Evolutionary conservation across 768 basidiomycete genomes (phyloP).

Genomic region (Pisolithus tinctorius): DNA sequence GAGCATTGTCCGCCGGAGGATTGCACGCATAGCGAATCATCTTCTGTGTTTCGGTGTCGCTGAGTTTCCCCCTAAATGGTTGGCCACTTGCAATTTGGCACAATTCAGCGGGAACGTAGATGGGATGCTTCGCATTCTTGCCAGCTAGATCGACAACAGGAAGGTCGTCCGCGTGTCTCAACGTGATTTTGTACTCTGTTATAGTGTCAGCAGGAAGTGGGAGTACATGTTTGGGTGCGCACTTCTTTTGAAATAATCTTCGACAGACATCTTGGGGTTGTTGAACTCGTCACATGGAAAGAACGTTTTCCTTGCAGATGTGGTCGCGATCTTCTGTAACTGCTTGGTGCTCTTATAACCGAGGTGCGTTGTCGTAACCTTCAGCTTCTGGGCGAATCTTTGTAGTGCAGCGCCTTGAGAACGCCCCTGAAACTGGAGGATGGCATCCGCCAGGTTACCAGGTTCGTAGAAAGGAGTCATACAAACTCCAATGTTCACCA

Average conservation of each 20-base stretch:
- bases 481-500: conserved; percentile 49
- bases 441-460: conserved; percentile 56
- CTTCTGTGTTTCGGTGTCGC: conserved; percentile 51
- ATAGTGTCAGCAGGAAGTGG: conserved; percentile 6
- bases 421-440: conserved; percentile 39
- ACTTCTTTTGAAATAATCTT: conserved; percentile 61
- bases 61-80: conserved; percentile 55
- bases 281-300: conserved; percentile 58
- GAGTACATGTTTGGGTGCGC: conserved; percentile 14
- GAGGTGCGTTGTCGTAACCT: conserved; percentile 50
- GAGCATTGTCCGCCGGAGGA: conserved; percentile 52
- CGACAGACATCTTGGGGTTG: conserved; percentile 45
- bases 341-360: conserved; percentile 48
- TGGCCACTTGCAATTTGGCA: conserved; percentile 58
- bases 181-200: conserved; percentile 51
- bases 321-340: conserved; percentile 31
- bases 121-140: conserved; percentile 20
- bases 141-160: conserved; percentile 52
- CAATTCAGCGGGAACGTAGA: conserved; percentile 60
- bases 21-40: conserved; percentile 72
- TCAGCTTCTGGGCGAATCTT: conserved; percentile 46
- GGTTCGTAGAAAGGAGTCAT: conserved; percentile 52
- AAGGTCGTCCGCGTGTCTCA: conserved; percentile 41
- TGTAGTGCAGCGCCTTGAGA: conserved; percentile 40
- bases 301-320: conserved; percentile 37